phyloP scores from a whole-genome alignment of 208 protist genomes.

The Spongospora subterranea region DNA sequence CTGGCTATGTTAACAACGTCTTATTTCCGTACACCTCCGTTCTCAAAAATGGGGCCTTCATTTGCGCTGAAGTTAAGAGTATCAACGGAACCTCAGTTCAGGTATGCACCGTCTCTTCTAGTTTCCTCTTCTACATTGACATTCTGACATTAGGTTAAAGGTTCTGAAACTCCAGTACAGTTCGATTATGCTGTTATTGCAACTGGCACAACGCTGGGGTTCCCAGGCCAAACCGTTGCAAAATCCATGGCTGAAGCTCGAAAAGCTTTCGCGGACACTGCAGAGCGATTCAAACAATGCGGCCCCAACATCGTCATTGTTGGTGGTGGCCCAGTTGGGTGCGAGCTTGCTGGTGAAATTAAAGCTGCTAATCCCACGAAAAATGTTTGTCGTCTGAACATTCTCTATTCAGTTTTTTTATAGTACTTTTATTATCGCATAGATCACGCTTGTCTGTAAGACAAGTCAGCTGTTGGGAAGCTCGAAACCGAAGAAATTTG shows the following conservation, averaged over 20 bases:
- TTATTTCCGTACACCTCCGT: background rate
- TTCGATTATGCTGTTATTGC: constrained; percentile 11
- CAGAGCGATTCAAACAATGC: background rate
- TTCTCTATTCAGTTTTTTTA: background rate
- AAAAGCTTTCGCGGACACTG: background rate
- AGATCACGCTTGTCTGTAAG: background rate
- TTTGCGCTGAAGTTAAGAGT: background rate
- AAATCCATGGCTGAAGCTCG: background rate
- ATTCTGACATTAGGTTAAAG: background rate
- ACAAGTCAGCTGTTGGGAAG: background rate
- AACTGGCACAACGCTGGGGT: background rate
- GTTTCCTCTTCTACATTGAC: background rate
- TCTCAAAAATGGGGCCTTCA: background rate
- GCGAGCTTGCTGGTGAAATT: constrained; percentile 40
- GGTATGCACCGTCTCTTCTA: background rate
- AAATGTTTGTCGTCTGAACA: too few relatives aligned
- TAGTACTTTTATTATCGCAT: background rate
- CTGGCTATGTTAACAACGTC: constrained; percentile 18
- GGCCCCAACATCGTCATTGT: background rate
- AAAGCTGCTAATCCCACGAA: background rate
- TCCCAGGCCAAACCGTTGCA: background rate
- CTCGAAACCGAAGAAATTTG: constrained; percentile 21
- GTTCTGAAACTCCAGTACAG: background rate
- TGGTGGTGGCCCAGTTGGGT: constrained; percentile 3
- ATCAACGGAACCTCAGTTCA: background rate